Percentiles rank a stretch among this genome's conserved stretches.
Evolutionary conservation across 2,329 filamentous ascomycete species (phyloP).

Genomic region (Fusarium oligoseptatum): DNA sequence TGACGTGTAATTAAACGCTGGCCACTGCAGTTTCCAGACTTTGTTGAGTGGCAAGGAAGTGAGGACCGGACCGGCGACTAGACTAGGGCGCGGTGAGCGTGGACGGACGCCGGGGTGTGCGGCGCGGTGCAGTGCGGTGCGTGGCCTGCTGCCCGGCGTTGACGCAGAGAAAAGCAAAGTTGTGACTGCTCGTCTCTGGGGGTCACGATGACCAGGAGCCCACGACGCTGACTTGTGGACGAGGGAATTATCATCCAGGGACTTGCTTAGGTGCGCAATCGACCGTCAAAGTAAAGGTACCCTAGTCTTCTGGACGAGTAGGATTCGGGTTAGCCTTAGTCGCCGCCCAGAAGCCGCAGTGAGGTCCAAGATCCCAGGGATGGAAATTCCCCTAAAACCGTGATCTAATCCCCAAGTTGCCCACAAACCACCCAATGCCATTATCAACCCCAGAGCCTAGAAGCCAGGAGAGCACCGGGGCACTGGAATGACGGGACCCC

Average conservation of each 20-base stretch:
- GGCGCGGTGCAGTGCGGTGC: neutral
- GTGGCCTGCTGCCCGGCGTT: slow-evolving; percentile 14
- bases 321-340: slow-evolving; percentile 26
- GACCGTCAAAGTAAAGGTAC: slow-evolving; percentile 19
- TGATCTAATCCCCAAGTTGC: slow-evolving; percentile 33
- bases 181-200: slow-evolving; percentile 37
- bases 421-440: slow-evolving; percentile 34
- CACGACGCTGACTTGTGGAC: slow-evolving; percentile 22
- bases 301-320: slow-evolving; percentile 7
- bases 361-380: slow-evolving; percentile 39
- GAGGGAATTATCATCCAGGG: slow-evolving; percentile 27
- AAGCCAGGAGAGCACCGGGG: slow-evolving; percentile 35
- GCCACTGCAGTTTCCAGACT: slow-evolving; percentile 1
- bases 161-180: slow-evolving; percentile 42
- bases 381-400: slow-evolving; percentile 36
- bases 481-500: slow-evolving; percentile 43
- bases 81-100: slow-evolving; percentile 21
- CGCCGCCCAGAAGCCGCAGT: slow-evolving; percentile 17
- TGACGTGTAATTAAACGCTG: slow-evolving; percentile 17
- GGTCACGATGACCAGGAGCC: slow-evolving; percentile 33
- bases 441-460: slow-evolving; percentile 35
- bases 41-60: slow-evolving; percentile 27
- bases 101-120: slow-evolving; percentile 10
- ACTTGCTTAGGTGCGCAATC: slow-evolving; percentile 14
- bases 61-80: slow-evolving; percentile 27